These are phyloP conservation scores for Tubosaeta sp. DNA, from an alignment of 768 basidiomycete species.

Conservation along the genomic window DNA sequence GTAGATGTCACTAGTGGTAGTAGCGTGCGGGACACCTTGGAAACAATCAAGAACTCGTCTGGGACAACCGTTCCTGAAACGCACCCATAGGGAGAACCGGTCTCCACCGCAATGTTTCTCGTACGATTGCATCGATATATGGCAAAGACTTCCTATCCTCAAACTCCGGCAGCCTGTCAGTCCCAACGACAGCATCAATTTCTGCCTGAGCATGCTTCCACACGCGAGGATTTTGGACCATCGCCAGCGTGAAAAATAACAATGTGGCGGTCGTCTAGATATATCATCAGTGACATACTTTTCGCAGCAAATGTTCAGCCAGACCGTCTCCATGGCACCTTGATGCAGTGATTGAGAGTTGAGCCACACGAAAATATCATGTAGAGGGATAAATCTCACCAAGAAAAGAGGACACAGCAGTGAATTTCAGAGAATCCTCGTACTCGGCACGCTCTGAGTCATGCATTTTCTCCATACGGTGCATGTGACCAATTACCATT, in stretches of 20 bases:
- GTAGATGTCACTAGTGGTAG: slow-evolving; percentile 36
- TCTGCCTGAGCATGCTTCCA: slow-evolving; percentile 13
- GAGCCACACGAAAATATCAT: too few species aligned
- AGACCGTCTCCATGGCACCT: neutral
- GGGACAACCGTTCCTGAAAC: neutral
- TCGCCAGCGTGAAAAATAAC: slow-evolving; percentile 5
- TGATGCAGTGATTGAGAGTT: neutral
- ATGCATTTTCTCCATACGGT: neutral
- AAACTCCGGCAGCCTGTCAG: slow-evolving; percentile 2
- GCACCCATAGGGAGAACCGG: slow-evolving; percentile 1
- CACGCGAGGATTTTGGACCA: slow-evolving; percentile 7
- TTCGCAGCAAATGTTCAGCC: neutral
- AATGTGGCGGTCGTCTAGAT: neutral
- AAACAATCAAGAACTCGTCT: neutral
- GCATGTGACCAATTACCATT: neutral
- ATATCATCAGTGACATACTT: neutral
- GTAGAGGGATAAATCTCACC: neutral
- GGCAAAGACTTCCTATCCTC: slow-evolving; percentile 1
- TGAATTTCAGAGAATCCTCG: neutral
- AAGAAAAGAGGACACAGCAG: neutral
- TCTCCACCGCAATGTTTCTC: slow-evolving; percentile 6
- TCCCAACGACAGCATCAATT: slow-evolving; percentile 5
- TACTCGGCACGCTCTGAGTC: neutral
- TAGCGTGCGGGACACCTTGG: slow-evolving; percentile 16
- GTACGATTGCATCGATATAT: slow-evolving; percentile 7